Base-by-base conservation (phyloP, 2,329 filamentous ascomycete genomes). In the Biscogniauxia sp. region DNA sequence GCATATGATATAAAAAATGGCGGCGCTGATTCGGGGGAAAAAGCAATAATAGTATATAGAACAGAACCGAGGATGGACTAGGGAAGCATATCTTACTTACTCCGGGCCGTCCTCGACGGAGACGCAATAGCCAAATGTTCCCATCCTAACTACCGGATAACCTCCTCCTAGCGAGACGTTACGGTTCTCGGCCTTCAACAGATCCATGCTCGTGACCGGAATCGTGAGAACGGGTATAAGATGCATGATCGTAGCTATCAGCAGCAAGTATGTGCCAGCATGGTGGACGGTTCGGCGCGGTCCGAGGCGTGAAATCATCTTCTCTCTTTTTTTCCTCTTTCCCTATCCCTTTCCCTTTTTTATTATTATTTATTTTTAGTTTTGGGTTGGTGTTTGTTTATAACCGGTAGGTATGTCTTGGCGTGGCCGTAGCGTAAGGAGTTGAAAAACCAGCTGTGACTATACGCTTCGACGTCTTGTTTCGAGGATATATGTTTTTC, bases 261-360 rank as follows among this genome's bases (percentile, higher is more conserved):
- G 13, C 11, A 55, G 28, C 26, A 55, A n/a, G 28, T 45, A 55
- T 8, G 53, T 55, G 25, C 53, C 53, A 28, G 17, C 53, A 23
- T 55, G 53, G 28, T 55, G 53, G 26, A 55, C 26, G 13, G 28
- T 37, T 3, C 53, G 53, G 8, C 28, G 28, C 13, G 28, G 53
- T 5, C 53, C 53, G 28, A 55, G 53, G 28, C 53, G 53, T 26
- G 53, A 55, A 20, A 55, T 28, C 53, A 55, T 55, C 20, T 55
- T 55, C 49, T 51, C 49, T 51, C 49, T 32, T 7, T 7, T 32
- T 13, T 32, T 32, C 28, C 28, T 7, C 28, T 45, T 45, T 45
- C 17, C 37, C 17, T 17, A n/a, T 45, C 13, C 11, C 15, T 45
- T 6, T n/a, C 17, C n/a, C 5, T 45, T 15, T 17, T 23, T 23